Conservation (phyloP, 2,329 filamentous ascomycete genomes). For the Chaetomium sp. region DNA sequence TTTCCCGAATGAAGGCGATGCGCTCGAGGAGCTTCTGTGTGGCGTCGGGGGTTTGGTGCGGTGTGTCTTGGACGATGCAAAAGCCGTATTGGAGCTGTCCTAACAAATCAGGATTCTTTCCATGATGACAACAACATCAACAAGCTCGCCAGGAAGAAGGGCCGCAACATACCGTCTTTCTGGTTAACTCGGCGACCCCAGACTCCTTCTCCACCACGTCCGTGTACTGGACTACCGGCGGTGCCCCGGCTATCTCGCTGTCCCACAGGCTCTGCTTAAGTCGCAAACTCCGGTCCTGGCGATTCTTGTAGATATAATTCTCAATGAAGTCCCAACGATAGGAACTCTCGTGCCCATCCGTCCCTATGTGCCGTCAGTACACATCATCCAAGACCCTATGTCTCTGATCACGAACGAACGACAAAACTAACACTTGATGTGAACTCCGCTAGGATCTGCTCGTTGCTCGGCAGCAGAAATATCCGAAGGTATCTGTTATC, state of each 20-base stretch:
- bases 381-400: neutral
- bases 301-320: slow-evolving; percentile 35
- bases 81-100: slow-evolving; percentile 63
- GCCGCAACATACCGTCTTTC: slow-evolving; percentile 49
- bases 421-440: slow-evolving; percentile 2
- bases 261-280: slow-evolving; percentile 25
- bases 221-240: slow-evolving; percentile 60
- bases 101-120: neutral
- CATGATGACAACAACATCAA: neutral
- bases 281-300: slow-evolving; percentile 14
- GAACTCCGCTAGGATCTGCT: slow-evolving; percentile 18
- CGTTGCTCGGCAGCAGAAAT: slow-evolving; percentile 32
- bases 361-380: slow-evolving; percentile 46
- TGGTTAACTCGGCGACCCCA: slow-evolving; percentile 56
- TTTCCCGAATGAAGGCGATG: slow-evolving; percentile 81
- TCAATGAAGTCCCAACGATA: slow-evolving; percentile 61
- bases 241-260: slow-evolving; percentile 33
- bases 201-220: slow-evolving; percentile 33
- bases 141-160: neutral
- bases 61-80: slow-evolving; percentile 66
- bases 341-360: slow-evolving; percentile 58
- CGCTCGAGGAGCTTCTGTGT: slow-evolving; percentile 70
- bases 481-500: slow-evolving; percentile 40
- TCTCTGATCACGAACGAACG: no score
- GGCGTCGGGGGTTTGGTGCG: slow-evolving; percentile 55